Percentiles rank a stretch among this genome's conserved stretches.
These are phyloP conservation scores for Teratosphaeria destructans DNA, from an alignment of 2,329 filamentous ascomycete genomes.

Conservation along the genomic window DNA sequence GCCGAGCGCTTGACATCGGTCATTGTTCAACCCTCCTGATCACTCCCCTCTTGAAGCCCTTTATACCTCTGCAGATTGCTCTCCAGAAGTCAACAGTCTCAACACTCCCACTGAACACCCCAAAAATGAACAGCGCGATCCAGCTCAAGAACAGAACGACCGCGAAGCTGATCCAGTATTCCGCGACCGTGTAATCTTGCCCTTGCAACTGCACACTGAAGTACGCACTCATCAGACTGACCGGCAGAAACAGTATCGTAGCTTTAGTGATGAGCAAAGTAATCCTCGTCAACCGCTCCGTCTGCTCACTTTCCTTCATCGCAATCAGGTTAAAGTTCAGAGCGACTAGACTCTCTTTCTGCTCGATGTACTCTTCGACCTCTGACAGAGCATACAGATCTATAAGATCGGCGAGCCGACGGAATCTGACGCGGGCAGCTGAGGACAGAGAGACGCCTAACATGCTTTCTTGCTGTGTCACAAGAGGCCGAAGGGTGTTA, in stretches of 20 bases:
- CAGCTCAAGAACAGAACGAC: constrained; percentile 53
- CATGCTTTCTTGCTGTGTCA: constrained; percentile 24
- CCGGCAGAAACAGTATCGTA: constrained; percentile 64
- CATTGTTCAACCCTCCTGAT: background rate
- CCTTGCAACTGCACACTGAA: constrained; percentile 57
- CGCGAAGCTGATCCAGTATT: constrained; percentile 60
- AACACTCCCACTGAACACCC: constrained; percentile 46
- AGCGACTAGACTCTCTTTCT: constrained; percentile 59
- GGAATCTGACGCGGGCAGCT: constrained; percentile 48
- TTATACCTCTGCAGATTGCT: background rate
- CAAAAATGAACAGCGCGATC: constrained; percentile 47
- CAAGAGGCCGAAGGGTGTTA: constrained; percentile 16
- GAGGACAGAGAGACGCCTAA: constrained; percentile 37
- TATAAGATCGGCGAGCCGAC: constrained; percentile 49
- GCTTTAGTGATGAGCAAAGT: constrained; percentile 65
- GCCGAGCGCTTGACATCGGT: background rate
- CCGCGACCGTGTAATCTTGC: constrained; percentile 48
- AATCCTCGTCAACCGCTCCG: constrained; percentile 60
- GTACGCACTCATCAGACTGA: constrained; percentile 64
- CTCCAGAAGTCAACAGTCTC: constrained; percentile 26
- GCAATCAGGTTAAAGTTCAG: constrained; percentile 73
- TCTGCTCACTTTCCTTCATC: constrained; percentile 62
- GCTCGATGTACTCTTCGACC: constrained; percentile 53
- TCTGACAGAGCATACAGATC: constrained; percentile 51
- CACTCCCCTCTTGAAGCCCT: background rate